Evolutionary conservation across 371 early-diverging fungal genomes (phyloP), one percentile per base, ranked within the genome.

Genomic region (Apophysomyces sp.): DNA sequence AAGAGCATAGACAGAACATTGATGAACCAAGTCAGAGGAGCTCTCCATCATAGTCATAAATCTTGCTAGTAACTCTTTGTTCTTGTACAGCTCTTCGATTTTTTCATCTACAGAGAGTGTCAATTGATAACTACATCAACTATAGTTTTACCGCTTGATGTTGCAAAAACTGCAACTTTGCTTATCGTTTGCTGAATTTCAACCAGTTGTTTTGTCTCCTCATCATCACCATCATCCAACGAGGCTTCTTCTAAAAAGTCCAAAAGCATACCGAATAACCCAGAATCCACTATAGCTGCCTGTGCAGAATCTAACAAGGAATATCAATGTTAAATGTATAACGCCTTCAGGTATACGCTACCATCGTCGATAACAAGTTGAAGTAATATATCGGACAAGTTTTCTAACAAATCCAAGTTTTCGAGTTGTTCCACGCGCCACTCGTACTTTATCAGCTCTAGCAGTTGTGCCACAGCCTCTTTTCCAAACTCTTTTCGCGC

Each of bases 1-100:
- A 34, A 88, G 62, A 4, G 76, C 72, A 55, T 86, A 80, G 6
- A 78, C 78, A 0, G 84, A 84, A 55, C 80, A 77, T 68, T 80
- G 73, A 52, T 64, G 30, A 51, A 75, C 60, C 34, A 66, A 56
- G 30, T 72, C 77, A 7, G 65, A 53, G 18, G 73, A 59, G 18
- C 62, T 71, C 11, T 51, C 41, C 5, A 82, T 61, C 89, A 86
- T 86, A 13, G 55, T 36, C 3, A 86, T 53, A 29, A 86, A 82
- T 39, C 73, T 59, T 16, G 68, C 36, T 37, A 88, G 66, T 26
- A 86, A 32, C 5, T 54, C 55, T 13, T 74, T 62, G 57, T 84
- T 66, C 8, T 77, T 68, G 49, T 82, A 86, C 0, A 86, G 59
- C 1, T 65, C 73, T 31, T 73, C 65, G 74, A 86, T 74, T 49